Evolutionary conservation across 1,139 yeast species (phyloP).

Genomic region (Saccharomyces hybrid): DNA sequence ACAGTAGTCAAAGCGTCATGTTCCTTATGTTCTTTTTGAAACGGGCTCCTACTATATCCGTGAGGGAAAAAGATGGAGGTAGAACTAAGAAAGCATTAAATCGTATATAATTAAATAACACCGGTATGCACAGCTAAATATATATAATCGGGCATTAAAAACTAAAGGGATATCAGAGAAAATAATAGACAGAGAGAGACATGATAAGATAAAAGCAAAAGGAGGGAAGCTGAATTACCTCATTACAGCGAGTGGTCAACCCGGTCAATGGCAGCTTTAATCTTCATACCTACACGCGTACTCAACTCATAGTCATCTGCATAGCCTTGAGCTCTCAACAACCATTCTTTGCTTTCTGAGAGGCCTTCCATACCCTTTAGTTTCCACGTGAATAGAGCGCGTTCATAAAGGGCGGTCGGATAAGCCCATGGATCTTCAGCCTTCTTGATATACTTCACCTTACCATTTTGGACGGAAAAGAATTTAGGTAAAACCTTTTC

Average conservation of each 20-base stretch:
- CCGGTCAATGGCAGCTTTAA: conserved; percentile 79
- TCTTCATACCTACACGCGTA: conserved; percentile 82
- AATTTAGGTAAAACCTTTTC: conserved; percentile 43
- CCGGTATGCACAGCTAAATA: background rate
- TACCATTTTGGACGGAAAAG: conserved; percentile 23
- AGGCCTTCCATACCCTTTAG: conserved; percentile 45
- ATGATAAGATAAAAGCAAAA: background rate
- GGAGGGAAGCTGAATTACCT: background rate
- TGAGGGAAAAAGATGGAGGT: background rate
- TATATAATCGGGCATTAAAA: background rate
- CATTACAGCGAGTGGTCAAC: conserved; percentile 35
- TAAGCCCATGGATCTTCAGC: conserved; percentile 77
- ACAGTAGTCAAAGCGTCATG: background rate
- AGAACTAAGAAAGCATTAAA: background rate
- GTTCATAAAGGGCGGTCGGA: conserved; percentile 82
- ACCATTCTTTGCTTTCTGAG: conserved; percentile 58
- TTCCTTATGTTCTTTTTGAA: background rate
- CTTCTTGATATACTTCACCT: conserved; percentile 39
- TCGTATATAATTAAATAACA: background rate
- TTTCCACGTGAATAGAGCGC: conserved; percentile 78
- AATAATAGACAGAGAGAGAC: no score
- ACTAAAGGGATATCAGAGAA: background rate
- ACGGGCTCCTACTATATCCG: background rate
- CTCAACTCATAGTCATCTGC: conserved; percentile 91
- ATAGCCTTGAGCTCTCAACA: conserved; percentile 62